Evolutionary conservation across 192 early-diverging fungal genomes (phyloP).

Genomic region (Helicostylum pulchrum): DNA sequence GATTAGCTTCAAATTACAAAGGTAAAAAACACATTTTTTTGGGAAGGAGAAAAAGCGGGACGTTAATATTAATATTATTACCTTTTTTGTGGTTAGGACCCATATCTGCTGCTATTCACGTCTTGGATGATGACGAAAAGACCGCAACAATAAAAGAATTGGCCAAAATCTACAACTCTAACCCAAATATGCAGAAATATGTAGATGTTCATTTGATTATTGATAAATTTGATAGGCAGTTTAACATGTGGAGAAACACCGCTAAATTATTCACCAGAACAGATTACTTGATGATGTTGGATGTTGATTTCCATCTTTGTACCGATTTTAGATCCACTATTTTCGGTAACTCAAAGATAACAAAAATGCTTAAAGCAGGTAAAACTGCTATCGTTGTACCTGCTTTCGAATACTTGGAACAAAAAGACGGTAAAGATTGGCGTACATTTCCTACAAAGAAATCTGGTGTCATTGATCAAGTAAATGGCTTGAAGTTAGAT

Average conservation of each 20-base stretch:
- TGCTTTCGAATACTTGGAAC: slow-evolving; percentile 52
- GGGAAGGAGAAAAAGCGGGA: slow-evolving; percentile 25
- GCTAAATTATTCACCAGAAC: slow-evolving; percentile 57
- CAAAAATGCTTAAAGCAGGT: slow-evolving; percentile 37
- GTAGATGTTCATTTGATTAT: slow-evolving; percentile 57
- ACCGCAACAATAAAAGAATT: slow-evolving; percentile 42
- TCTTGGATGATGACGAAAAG: slow-evolving; percentile 47
- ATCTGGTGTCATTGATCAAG: slow-evolving; percentile 34
- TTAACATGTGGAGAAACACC: slow-evolving; percentile 64
- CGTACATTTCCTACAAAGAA: slow-evolving; percentile 48
- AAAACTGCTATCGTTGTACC: slow-evolving; percentile 53
- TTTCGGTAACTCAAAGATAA: slow-evolving; percentile 27
- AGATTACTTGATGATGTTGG: slow-evolving; percentile 57
- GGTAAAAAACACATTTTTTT: slow-evolving; percentile 29
- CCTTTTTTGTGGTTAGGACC: slow-evolving; percentile 37
- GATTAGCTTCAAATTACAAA: slow-evolving; percentile 46
- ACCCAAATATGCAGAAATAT: slow-evolving; percentile 45
- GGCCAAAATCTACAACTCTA: slow-evolving; percentile 38
- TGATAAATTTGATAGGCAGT: slow-evolving; percentile 56
- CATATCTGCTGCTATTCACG: slow-evolving; percentile 55
- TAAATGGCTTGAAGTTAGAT: slow-evolving; percentile 42
- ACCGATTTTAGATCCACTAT: slow-evolving; percentile 45
- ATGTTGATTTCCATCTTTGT: slow-evolving; percentile 58
- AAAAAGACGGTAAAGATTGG: slow-evolving; percentile 49
- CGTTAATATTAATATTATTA: neutral